Conservation (phyloP, 495 filamentous ascomycete genomes). For the Pyrenula massariospora region DNA sequence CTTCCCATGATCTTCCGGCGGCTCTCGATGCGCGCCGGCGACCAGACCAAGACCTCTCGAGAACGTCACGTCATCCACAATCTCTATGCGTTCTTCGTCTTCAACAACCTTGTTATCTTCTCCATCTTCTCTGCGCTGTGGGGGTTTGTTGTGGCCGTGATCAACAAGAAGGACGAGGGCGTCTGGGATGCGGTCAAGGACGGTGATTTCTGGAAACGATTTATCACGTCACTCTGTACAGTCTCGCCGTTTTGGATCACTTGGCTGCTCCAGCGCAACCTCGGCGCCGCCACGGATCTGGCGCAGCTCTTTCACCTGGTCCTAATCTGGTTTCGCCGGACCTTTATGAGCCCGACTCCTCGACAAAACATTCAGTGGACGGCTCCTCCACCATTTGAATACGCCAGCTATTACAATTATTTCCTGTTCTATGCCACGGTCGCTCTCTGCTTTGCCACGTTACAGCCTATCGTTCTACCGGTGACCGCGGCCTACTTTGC, state of each 20-base stretch:
- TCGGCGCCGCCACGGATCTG: constrained; percentile 83
- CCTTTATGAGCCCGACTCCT: constrained; percentile 78
- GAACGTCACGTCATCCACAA: constrained; percentile 89
- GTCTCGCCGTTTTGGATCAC: constrained; percentile 89
- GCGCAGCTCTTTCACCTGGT: constrained; percentile 69
- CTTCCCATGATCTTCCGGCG: constrained; percentile 87
- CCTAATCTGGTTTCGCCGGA: constrained; percentile 71
- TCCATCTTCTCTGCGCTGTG: constrained; percentile 76
- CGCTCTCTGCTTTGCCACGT: constrained; percentile 68
- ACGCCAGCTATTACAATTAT: constrained; percentile 90
- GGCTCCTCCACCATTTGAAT: constrained; percentile 86
- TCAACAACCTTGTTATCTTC: constrained; percentile 94
- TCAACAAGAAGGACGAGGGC: constrained; percentile 39
- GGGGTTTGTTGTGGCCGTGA: constrained; percentile 53
- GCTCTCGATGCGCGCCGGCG: constrained; percentile 65
- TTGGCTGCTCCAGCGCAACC: constrained; percentile 82
- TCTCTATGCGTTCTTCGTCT: constrained; percentile 91
- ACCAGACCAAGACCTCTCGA: constrained; percentile 80
- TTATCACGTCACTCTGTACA: constrained; percentile 59
- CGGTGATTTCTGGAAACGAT: constrained; percentile 42
- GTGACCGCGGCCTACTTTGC: constrained; percentile 84
- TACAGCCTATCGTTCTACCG: constrained; percentile 86
- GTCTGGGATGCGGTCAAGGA: constrained; percentile 59
- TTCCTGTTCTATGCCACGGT: constrained; percentile 92
- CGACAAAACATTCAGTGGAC: constrained; percentile 89